A percentile compares a stretch with the other conserved stretches of the same genome.
Evolutionary conservation across 306 rosid species (phyloP).

Genomic region (Inga laurina): DNA sequence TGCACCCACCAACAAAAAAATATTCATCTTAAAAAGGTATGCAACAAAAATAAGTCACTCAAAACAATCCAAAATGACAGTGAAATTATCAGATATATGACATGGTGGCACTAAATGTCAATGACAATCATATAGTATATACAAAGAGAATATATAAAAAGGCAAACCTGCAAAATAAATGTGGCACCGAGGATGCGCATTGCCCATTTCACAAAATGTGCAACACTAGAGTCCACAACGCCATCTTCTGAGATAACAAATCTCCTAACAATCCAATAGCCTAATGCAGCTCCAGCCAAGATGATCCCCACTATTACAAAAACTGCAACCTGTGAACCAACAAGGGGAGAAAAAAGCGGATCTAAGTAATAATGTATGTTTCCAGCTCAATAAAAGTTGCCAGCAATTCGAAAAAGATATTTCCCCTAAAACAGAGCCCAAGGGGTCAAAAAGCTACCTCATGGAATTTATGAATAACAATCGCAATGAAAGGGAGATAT

Average conservation of each 20-base stretch:
- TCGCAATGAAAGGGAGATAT: neutral
- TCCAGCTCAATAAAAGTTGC: neutral
- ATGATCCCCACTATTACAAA: constrained; percentile 64
- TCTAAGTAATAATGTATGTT: neutral
- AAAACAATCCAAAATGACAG: constrained; percentile 1
- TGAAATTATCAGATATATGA: neutral
- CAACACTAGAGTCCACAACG: constrained; percentile 70
- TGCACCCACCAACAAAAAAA: neutral
- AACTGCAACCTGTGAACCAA: constrained; percentile 60
- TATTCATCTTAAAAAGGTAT: neutral
- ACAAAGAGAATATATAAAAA: neutral
- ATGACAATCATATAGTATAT: constrained; percentile 9
- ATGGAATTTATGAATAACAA: constrained; percentile 2
- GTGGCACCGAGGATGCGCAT: constrained; percentile 63
- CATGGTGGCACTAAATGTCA: neutral
- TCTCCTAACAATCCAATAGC: constrained; percentile 85
- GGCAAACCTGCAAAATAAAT: constrained; percentile 65
- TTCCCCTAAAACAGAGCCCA: neutral
- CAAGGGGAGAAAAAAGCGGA: constrained; percentile 10
- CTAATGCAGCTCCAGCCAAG: constrained; percentile 80
- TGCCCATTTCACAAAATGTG: constrained; percentile 87
- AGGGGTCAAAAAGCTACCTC: neutral
- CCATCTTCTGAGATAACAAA: constrained; percentile 81
- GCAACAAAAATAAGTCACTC: neutral
- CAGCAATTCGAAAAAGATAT: constrained; percentile 8